These are phyloP conservation scores for Mycosphaerella sp. DNA, from an alignment of 2,329 filamentous ascomycete genomes.

Conservation along the genomic window DNA sequence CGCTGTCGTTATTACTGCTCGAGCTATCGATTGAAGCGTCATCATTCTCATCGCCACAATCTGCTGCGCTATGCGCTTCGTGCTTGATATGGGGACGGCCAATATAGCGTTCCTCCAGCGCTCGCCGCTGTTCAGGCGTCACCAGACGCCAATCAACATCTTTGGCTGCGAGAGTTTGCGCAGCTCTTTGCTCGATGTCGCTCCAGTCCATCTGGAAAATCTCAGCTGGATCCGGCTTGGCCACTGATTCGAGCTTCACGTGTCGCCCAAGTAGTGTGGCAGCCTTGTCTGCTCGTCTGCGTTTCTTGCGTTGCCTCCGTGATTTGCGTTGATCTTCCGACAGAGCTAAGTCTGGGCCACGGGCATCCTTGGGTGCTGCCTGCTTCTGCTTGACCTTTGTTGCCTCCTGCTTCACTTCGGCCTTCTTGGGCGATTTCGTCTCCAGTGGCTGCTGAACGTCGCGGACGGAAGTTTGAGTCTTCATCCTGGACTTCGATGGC, in stretches of 20 bases:
- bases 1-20: neutral
- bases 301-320: no score
- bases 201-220: neutral
- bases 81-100: neutral
- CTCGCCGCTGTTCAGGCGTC: neutral
- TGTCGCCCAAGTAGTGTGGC: neutral
- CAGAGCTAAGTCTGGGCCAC: no score
- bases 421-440: neutral
- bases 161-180: neutral
- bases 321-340: no score
- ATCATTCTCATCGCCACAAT: neutral
- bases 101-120: constrained; percentile 3
- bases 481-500: neutral
- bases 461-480: neutral
- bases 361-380: no score
- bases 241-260: neutral
- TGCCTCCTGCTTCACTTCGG: neutral
- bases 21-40: neutral
- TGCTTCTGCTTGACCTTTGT: neutral
- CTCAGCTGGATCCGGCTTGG: neutral
- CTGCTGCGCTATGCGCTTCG: neutral
- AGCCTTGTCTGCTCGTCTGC: no score
- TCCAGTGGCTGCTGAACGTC: neutral
- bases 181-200: constrained; percentile 2
- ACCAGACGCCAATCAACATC: constrained; percentile 1